Evolutionary conservation across 345 rosid genomes (phyloP).

Genomic region (Citrus medica): DNA sequence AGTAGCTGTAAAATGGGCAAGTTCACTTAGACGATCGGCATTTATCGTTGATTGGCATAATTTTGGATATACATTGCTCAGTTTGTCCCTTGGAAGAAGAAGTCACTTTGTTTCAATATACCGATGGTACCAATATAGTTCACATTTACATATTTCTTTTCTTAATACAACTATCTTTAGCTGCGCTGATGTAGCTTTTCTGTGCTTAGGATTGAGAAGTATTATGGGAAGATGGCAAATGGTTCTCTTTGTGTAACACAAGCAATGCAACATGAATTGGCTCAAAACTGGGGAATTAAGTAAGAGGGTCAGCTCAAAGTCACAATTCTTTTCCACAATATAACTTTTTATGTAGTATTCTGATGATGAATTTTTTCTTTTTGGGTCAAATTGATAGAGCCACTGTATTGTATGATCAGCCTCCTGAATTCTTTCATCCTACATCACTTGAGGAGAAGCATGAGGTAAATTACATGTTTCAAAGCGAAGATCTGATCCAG

Average conservation of each 20-base stretch:
- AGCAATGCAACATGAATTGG: conserved; percentile 97
- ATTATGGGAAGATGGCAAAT: conserved; percentile 79
- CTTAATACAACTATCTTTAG: background rate
- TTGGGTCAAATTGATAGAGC: conserved; percentile 48
- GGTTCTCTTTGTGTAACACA: conserved; percentile 86
- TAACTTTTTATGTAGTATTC: conserved; percentile 1
- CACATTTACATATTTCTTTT: background rate
- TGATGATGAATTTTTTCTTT: conserved; percentile 5
- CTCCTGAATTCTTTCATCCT: conserved; percentile 87
- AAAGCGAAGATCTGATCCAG: background rate
- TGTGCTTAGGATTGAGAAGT: conserved; percentile 67
- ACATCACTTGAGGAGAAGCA: conserved; percentile 76
- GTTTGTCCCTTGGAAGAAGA: conserved; percentile 85
- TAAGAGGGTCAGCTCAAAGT: conserved; percentile 38
- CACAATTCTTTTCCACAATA: conserved; percentile 11
- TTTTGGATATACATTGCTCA: conserved; percentile 89
- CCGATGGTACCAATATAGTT: conserved; percentile 53
- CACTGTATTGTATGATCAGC: conserved; percentile 81
- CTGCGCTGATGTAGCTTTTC: conserved; percentile 10
- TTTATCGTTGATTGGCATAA: conserved; percentile 96
- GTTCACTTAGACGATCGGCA: conserved; percentile 65
- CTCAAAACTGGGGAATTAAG: conserved; percentile 96
- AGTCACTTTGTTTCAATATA: conserved; percentile 73
- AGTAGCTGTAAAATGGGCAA: conserved; percentile 88
- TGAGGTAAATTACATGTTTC: conserved; percentile 48